Evolutionary conservation across 2,329 filamentous ascomycete genomes (phyloP).

Genomic region (Trichoderma gracile): DNA sequence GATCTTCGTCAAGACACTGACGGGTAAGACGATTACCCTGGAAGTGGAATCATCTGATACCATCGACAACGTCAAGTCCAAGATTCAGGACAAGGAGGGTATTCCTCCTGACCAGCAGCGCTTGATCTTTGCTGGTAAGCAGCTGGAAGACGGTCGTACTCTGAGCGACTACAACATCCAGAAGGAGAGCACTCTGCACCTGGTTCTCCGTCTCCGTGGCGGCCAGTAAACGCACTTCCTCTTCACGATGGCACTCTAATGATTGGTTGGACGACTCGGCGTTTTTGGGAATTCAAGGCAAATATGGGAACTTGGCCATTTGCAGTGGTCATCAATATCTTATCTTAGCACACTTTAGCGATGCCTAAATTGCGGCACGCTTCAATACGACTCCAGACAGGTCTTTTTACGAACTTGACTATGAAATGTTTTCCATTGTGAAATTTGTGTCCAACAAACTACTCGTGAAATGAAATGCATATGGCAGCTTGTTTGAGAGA

Average conservation of each 20-base stretch:
- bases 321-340: constrained; percentile 13
- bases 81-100: constrained; percentile 98
- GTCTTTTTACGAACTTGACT: too few relatives aligned
- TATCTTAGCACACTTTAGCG: constrained; percentile 19
- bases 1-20: constrained; percentile 78
- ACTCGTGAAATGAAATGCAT: not conserved
- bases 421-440: too few relatives aligned
- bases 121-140: constrained; percentile 94
- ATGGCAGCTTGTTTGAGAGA: too few relatives aligned
- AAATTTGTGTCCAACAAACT: too few relatives aligned
- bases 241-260: constrained; percentile 21
- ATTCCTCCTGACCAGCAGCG: constrained; percentile 96
- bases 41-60: constrained; percentile 89
- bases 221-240: constrained; percentile 49
- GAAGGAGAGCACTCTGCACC: constrained; percentile 84
- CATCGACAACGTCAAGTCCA: constrained; percentile 95
- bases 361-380: constrained; percentile 5
- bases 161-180: constrained; percentile 94
- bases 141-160: constrained; percentile 90
- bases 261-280: constrained; percentile 12
- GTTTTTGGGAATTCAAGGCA: constrained; percentile 15
- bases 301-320: constrained; percentile 20
- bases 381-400: constrained; percentile 12
- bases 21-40: constrained; percentile 91
- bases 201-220: constrained; percentile 88